Evolutionary conservation across 2,329 filamentous ascomycete species (phyloP).

Genomic region (Neopestalotiopsis clavispora): DNA sequence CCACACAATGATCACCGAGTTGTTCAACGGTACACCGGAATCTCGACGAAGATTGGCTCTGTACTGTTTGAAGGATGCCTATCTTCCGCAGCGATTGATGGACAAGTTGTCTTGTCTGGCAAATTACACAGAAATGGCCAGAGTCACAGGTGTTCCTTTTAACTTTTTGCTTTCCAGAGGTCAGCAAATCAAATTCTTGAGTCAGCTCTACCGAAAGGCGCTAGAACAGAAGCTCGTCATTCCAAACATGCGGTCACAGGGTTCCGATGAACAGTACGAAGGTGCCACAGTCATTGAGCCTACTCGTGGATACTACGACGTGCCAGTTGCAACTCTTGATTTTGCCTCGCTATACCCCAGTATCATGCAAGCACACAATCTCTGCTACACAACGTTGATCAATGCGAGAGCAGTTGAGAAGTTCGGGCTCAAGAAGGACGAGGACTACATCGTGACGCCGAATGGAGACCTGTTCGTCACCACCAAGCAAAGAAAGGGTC

Average conservation of each 20-base stretch:
- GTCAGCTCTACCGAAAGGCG: slow-evolving; percentile 94
- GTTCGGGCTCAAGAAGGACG: slow-evolving; percentile 79
- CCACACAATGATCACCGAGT: slow-evolving; percentile 97
- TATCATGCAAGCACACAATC: slow-evolving; percentile 98
- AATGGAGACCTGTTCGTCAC: slow-evolving; percentile 95
- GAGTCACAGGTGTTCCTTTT: slow-evolving; percentile 98
- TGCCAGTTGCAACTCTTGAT: slow-evolving; percentile 95
- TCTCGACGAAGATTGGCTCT: slow-evolving; percentile 88
- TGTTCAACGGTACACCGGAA: slow-evolving; percentile 95
- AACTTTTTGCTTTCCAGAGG: slow-evolving; percentile 90
- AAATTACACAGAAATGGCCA: slow-evolving; percentile 99
- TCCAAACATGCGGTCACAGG: slow-evolving; percentile 77
- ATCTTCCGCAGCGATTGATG: slow-evolving; percentile 90
- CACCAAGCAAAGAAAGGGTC: slow-evolving; percentile 83
- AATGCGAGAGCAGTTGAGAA: slow-evolving; percentile 80
- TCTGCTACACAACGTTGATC: slow-evolving; percentile 94
- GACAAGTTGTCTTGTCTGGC: slow-evolving; percentile 98
- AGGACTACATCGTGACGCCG: slow-evolving; percentile 95
- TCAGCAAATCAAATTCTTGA: slow-evolving; percentile 97
- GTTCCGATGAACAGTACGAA: slow-evolving; percentile 88
- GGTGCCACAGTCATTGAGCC: slow-evolving; percentile 98
- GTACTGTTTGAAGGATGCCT: slow-evolving; percentile 97
- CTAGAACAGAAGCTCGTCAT: slow-evolving; percentile 93
- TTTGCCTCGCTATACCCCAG: slow-evolving; percentile 98
- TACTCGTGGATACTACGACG: slow-evolving; percentile 89